These are phyloP conservation scores for Hypoxylon sp. DNA, from an alignment of 2,329 filamentous ascomycete genomes.

Conservation along the genomic window DNA sequence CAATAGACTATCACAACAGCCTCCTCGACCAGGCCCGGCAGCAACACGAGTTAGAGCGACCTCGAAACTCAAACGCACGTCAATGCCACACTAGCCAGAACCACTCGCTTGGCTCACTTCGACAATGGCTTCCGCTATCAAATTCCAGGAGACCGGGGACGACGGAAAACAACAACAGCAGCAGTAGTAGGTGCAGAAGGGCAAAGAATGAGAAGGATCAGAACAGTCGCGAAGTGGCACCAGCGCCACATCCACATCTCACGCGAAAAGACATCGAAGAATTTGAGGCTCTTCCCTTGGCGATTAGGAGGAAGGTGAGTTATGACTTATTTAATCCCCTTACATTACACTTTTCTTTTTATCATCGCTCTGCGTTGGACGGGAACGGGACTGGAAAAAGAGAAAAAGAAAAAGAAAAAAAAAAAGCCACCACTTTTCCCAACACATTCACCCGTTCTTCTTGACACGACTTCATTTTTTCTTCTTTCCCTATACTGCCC, in stretches of 20 bases:
- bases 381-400: background rate
- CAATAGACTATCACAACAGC: slow-evolving; percentile 47
- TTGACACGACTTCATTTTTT: slow-evolving; percentile 18
- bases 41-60: slow-evolving; percentile 27
- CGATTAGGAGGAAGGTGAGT: slow-evolving; percentile 66
- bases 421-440: background rate
- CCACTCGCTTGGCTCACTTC: slow-evolving; percentile 32
- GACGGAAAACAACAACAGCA: slow-evolving; percentile 10
- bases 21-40: slow-evolving; percentile 44
- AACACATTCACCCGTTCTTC: background rate
- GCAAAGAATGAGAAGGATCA: slow-evolving; percentile 37
- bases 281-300: slow-evolving; percentile 63
- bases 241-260: slow-evolving; percentile 47
- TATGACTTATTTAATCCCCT: slow-evolving; percentile 17
- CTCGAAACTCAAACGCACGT: slow-evolving; percentile 14
- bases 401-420: slow-evolving; percentile 10
- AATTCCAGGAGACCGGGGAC: slow-evolving; percentile 25
- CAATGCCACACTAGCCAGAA: slow-evolving; percentile 30
- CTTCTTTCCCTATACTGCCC: slow-evolving; percentile 1
- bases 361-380: background rate
- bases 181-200: slow-evolving; percentile 31
- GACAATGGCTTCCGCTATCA: slow-evolving; percentile 42
- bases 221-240: slow-evolving; percentile 30
- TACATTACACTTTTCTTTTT: slow-evolving; percentile 1
- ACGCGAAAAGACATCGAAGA: slow-evolving; percentile 58